Evolutionary conservation across 2,329 filamentous ascomycete genomes (phyloP), one percentile per base, ranked within the genome.

Genomic region (Seiridium unicorne): DNA sequence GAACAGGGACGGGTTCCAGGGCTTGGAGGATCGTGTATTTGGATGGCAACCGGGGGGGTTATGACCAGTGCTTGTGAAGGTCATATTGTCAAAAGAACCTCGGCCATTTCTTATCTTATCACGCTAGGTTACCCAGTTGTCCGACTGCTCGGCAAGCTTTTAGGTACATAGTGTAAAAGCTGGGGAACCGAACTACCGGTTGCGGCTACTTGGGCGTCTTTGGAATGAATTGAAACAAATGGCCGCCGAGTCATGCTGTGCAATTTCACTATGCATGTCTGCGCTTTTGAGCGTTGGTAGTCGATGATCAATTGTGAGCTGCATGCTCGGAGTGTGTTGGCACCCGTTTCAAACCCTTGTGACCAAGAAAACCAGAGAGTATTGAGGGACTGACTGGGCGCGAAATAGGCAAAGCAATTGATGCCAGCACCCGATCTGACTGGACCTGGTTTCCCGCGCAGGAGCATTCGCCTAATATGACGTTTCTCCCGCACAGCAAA

Each of bases 61-160:
- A 26, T 26, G 18, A 26, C 61, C 60, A 61, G 59, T 51, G 36
- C 47, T 36, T n/a, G 56, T 58, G 56, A 53, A 51, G 13, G 26
- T 58, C 38, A 18, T 48, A 51, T 34, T 55, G 68, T 66, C 38
- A 34, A 51, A 51, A 48, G 65, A 62, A 71, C 69, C 69, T 71
- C 69, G 69, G 69, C 64, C 69, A 69, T 66, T 66, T 60, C 61
- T 38, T 57, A 62, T 61, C 60, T 62, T 57, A 53, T 63, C 65
- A 65, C 42, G 31, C 26, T 38, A 49, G 18, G 18, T 46, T 18
- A 44, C 26, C 26, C 51, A 49, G 44, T 34, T 46, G 18, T 13
- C 44, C 32, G 18, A 58, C 35, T 35, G 34, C 36, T 58, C 55
- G 55, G 55, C 46, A 58, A 58, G 55, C 55, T 47, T 44, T 26